Conservation (phyloP, 768 basidiomycete genomes). For the Saitozyma sp. region DNA sequence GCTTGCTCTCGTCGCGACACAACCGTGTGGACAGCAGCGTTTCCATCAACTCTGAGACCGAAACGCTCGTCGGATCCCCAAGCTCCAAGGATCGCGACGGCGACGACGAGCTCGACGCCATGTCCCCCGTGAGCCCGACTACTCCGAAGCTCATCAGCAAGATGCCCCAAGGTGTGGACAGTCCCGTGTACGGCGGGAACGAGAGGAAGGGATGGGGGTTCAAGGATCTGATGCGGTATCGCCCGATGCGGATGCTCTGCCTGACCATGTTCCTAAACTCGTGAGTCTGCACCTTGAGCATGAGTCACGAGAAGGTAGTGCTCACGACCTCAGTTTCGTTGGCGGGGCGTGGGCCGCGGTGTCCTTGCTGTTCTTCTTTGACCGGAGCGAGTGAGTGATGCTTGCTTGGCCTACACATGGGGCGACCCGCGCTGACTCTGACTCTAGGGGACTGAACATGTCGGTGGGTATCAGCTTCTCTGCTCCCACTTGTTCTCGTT, state of each 20-base stretch:
- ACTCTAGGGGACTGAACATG: slow-evolving; percentile 45
- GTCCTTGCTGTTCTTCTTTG: slow-evolving; percentile 49
- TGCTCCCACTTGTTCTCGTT: not conserved
- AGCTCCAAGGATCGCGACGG: slow-evolving; percentile 5
- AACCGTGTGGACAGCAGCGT: slow-evolving; percentile 4
- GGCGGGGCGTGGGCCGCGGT: slow-evolving; percentile 46
- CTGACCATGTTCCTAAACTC: slow-evolving; percentile 43
- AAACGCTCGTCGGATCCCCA: slow-evolving; percentile 39
- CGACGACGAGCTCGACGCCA: not conserved
- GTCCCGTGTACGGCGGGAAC: slow-evolving; percentile 3
- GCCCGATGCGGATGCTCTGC: slow-evolving; percentile 38
- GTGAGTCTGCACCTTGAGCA: slow-evolving; percentile 25
- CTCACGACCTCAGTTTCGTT: slow-evolving; percentile 37
- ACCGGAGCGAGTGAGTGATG: slow-evolving; percentile 41
- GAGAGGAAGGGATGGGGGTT: slow-evolving; percentile 37
- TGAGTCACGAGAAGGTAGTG: not conserved
- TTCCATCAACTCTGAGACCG: slow-evolving; percentile 34
- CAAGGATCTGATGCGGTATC: slow-evolving; percentile 41
- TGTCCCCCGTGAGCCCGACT: too few relatives aligned
- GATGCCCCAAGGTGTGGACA: slow-evolving; percentile 7
- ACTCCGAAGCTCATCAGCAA: slow-evolving; percentile 10
- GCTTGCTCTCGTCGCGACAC: not conserved
- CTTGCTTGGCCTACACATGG: not conserved
- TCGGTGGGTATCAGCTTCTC: slow-evolving; percentile 19
- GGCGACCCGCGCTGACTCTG: slow-evolving; percentile 4